Percentiles rank a stretch among this genome's conserved stretches.
These are phyloP conservation scores for Fomitopsis schrenkii DNA, from an alignment of 1,284 basidiomycete genomes.

Conservation along the genomic window DNA sequence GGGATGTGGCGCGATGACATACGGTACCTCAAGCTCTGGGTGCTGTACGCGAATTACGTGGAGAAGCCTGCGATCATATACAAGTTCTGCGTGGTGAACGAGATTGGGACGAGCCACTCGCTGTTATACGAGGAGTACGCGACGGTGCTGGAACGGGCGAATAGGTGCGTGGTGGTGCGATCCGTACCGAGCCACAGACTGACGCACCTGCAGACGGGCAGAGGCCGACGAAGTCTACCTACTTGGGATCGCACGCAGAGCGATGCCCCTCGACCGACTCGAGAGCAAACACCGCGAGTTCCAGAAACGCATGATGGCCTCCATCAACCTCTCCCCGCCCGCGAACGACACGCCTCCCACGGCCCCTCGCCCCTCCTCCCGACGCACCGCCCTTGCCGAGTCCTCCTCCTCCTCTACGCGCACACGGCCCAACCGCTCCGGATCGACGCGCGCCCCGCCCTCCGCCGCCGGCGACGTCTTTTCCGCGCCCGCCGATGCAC, in stretches of 20 bases:
- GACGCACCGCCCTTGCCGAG: slow-evolving; percentile 34
- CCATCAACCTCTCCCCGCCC: slow-evolving; percentile 22
- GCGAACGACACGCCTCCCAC: slow-evolving; percentile 13
- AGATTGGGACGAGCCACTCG: slow-evolving; percentile 82
- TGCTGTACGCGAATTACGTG: slow-evolving; percentile 83
- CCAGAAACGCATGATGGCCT: slow-evolving; percentile 76
- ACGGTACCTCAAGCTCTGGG: slow-evolving; percentile 91
- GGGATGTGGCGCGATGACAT: slow-evolving; percentile 70
- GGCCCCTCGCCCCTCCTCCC: slow-evolving; percentile 22
- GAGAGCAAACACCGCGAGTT: slow-evolving; percentile 85
- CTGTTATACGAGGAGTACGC: slow-evolving; percentile 93
- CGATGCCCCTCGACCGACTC: slow-evolving; percentile 79
- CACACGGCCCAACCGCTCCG: slow-evolving; percentile 16
- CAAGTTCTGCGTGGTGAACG: slow-evolving; percentile 83
- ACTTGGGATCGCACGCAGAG: slow-evolving; percentile 84
- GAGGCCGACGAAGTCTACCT: slow-evolving; percentile 87
- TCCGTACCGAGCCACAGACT: neutral
- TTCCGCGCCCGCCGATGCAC: slow-evolving; percentile 21
- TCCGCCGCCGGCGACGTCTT: slow-evolving; percentile 3
- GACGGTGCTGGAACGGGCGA: slow-evolving; percentile 70
- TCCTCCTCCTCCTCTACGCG: slow-evolving; percentile 17
- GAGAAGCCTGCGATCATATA: slow-evolving; percentile 75
- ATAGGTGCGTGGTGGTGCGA: slow-evolving; percentile 44
- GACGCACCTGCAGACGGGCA: slow-evolving; percentile 50
- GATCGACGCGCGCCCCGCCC: slow-evolving; percentile 12